phyloP scores from a whole-genome alignment of 306 rosid species.

The Arachis hypogaea region DNA sequence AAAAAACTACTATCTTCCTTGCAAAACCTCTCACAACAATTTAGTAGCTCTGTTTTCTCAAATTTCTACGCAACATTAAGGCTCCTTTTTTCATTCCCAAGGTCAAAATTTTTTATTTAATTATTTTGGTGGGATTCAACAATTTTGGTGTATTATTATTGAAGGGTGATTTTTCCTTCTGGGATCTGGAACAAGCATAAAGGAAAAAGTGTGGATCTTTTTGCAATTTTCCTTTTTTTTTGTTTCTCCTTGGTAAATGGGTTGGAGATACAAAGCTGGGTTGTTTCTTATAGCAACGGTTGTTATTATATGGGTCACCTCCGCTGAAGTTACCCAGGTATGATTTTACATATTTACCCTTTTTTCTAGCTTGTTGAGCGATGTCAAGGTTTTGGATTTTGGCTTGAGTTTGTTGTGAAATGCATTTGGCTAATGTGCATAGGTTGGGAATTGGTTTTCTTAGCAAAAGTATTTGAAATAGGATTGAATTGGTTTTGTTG shows the following conservation, averaged over 20 bases:
- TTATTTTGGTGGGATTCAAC: constrained; percentile 21
- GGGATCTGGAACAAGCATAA: constrained; percentile 41
- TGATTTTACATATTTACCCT: not conserved
- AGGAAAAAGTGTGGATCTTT: constrained; percentile 42
- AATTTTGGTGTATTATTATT: constrained; percentile 9
- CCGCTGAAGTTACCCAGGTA: constrained; percentile 99
- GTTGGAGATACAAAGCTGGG: constrained; percentile 85
- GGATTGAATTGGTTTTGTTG: not conserved
- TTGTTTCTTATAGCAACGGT: constrained; percentile 81
- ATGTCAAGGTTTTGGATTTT: not conserved
- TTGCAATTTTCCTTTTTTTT: constrained; percentile 31
- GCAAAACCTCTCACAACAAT: constrained; percentile 21
- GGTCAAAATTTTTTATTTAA: constrained; percentile 25
- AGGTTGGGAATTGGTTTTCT: not conserved
- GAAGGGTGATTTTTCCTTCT: constrained; percentile 35
- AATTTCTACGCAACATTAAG: constrained; percentile 30
- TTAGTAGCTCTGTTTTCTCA: not conserved
- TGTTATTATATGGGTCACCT: constrained; percentile 89
- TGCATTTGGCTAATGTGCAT: constrained; percentile 17
- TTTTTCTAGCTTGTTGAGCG: not conserved
- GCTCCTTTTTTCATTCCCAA: constrained; percentile 22
- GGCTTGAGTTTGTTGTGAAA: not conserved
- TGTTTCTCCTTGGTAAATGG: constrained; percentile 48
- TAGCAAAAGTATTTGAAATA: not conserved
- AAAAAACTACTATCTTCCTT: not conserved